Evolutionary conservation across 2,329 filamentous ascomycete genomes (phyloP), one percentile per base, ranked within the genome.

Genomic region (Penicillium expansum): DNA sequence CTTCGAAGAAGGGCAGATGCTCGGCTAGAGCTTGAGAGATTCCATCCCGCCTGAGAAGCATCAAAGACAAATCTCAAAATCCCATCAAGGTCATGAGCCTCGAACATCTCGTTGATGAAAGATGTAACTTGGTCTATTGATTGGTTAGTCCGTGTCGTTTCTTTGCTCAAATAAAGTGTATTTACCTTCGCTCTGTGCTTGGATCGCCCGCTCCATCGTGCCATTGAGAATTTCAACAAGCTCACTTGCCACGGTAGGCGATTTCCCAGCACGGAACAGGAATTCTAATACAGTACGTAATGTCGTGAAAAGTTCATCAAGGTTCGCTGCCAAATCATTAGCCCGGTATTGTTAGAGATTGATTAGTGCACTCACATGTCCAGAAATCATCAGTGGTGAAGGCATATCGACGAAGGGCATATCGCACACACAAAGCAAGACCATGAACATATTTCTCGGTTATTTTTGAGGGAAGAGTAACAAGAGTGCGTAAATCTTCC

Each of bases 361-460:
- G 1, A n/a, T n/a, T 14, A 35, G 9, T 24, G 24, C 10, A 58
- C 69, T 59, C 63, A 75, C 74, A 68, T 14, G 62, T 67, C 71
- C 73, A 76, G 27, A 72, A 68, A 13, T 68, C 65, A 39, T 67
- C 57, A 1, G 71, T 68, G 1, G 68, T 70, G 13, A 66, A 67
- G 33, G 70, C 70, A 49, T 74, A 66, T 33, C 74, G 68, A 14
- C 70, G 69, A 45, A 77, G 60, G 24, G 74, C 64, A 60, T 74
- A 77, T 30, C 70, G 70, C 30, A 74, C 67, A 61, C 72, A 75
- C 5, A 80, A 66, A 7, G 71, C 59, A 20, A 65, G 69, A n/a
- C 77, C 77, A 59, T 80, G 77, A 10, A 74, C 42, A 52, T 71
- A 65, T 39, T 79, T 77, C 47, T 78, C 68, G 1, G 64, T 60